A percentile compares a stretch with the other conserved stretches of the same genome.
Evolutionary conservation across 2,329 filamentous ascomycete genomes (phyloP).

Genomic region (Botrytis galanthina): DNA sequence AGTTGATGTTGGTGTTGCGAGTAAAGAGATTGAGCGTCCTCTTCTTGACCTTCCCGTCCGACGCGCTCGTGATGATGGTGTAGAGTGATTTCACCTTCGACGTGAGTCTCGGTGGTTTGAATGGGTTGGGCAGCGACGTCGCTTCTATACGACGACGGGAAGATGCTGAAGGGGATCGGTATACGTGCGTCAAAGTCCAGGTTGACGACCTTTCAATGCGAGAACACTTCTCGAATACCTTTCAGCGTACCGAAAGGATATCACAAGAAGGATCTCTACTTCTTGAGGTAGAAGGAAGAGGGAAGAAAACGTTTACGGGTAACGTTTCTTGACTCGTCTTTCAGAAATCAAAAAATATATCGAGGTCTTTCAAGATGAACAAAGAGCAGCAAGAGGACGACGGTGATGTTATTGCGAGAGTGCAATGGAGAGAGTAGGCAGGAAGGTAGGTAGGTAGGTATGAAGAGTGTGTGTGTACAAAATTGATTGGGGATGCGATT

Average conservation of each 20-base stretch:
- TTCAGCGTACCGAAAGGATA: slow-evolving; percentile 63
- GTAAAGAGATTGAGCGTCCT: slow-evolving; percentile 61
- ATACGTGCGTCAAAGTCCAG: slow-evolving; percentile 99
- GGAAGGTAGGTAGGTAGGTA: background rate
- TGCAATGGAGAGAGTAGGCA: background rate
- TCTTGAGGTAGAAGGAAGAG: slow-evolving; percentile 51
- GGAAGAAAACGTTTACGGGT: slow-evolving; percentile 38
- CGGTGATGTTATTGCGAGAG: background rate
- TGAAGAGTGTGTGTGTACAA: slow-evolving; percentile 8
- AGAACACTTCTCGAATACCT: slow-evolving; percentile 68
- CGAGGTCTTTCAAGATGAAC: background rate
- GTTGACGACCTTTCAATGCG: slow-evolving; percentile 77
- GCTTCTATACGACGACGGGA: slow-evolving; percentile 93
- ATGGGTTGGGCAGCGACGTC: slow-evolving; percentile 54
- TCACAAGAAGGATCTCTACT: slow-evolving; percentile 67
- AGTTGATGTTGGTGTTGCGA: slow-evolving; percentile 5
- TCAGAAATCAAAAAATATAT: slow-evolving; percentile 12
- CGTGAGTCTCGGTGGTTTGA: slow-evolving; percentile 63
- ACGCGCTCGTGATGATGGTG: slow-evolving; percentile 66
- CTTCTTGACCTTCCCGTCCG: slow-evolving; percentile 97
- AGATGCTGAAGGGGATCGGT: slow-evolving; percentile 99
- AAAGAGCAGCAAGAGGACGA: background rate
- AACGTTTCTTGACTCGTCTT: slow-evolving; percentile 25
- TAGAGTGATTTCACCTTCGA: slow-evolving; percentile 85
- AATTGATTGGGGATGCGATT: slow-evolving; percentile 16